A percentile compares a stretch with the other conserved stretches of the same genome.
Evolutionary conservation across 257 asterid species (phyloP).

Genomic region (Solanum habrochaites): DNA sequence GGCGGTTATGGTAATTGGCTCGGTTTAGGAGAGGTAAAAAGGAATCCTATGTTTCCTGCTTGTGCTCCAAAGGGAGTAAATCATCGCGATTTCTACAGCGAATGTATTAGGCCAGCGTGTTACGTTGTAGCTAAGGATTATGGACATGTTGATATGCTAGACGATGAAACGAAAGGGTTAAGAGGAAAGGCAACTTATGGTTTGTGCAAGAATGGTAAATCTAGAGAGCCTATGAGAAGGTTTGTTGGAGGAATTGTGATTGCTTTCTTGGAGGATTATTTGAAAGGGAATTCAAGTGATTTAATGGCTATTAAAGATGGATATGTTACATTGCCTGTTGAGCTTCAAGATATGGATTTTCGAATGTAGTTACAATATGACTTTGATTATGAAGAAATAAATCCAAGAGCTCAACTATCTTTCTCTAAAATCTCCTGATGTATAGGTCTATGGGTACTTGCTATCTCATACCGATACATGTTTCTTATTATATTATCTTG

Average conservation of each 20-base stretch:
- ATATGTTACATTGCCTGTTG: slow-evolving; percentile 33
- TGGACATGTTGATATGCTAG: slow-evolving; percentile 83
- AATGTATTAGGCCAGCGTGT: slow-evolving; percentile 43
- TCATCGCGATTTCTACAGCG: slow-evolving; percentile 61
- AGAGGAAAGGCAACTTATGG: slow-evolving; percentile 50
- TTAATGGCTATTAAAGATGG: slow-evolving; percentile 46
- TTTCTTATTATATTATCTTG: not conserved
- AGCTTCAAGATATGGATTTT: slow-evolving; percentile 42
- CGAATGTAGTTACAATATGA: not conserved
- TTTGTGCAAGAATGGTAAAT: slow-evolving; percentile 70
- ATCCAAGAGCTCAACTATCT: not conserved
- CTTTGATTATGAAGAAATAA: not conserved
- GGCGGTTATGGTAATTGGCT: slow-evolving; percentile 52
- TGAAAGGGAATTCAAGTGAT: slow-evolving; percentile 33
- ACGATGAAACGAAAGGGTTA: slow-evolving; percentile 68
- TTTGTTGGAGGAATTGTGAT: slow-evolving; percentile 65
- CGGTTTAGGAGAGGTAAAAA: slow-evolving; percentile 59
- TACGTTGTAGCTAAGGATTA: slow-evolving; percentile 71
- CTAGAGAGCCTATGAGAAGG: slow-evolving; percentile 71
- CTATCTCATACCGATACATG: not conserved
- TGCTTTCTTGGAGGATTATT: slow-evolving; percentile 63
- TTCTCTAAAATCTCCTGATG: not conserved
- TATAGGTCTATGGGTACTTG: not conserved
- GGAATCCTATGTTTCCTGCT: slow-evolving; percentile 62
- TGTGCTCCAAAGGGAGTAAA: slow-evolving; percentile 91